These are phyloP conservation scores for Termitomyces sp. DNA, from an alignment of 768 basidiomycete species.

Conservation along the genomic window DNA sequence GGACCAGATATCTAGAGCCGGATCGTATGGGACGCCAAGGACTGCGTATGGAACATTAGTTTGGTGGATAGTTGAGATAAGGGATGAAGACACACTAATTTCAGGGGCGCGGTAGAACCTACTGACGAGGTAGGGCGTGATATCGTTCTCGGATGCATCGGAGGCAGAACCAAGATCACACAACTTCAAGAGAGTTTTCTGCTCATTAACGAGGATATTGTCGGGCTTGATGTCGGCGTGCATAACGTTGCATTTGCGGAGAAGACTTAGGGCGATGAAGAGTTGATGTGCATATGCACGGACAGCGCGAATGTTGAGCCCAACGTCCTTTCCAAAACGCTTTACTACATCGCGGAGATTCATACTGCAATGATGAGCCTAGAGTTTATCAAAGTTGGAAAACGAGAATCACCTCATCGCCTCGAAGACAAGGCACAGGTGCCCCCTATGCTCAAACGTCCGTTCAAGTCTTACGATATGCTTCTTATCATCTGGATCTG, in stretches of 20 bases:
- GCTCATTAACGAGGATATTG: constrained; percentile 95
- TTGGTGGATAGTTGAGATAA: constrained; percentile 9
- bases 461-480: too few relatives aligned
- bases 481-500: constrained; percentile 97
- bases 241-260: too few relatives aligned
- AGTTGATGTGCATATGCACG: too few relatives aligned
- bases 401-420: constrained; percentile 63
- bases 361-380: constrained; percentile 57
- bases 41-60: constrained; percentile 47
- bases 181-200: constrained; percentile 88
- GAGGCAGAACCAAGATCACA: constrained; percentile 98
- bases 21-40: constrained; percentile 93
- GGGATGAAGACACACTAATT: constrained; percentile 82
- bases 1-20: constrained; percentile 93
- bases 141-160: constrained; percentile 92
- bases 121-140: constrained; percentile 97
- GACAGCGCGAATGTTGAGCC: constrained; percentile 92
- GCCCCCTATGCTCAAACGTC: constrained; percentile 96
- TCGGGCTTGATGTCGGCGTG: constrained; percentile 99
- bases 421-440: constrained; percentile 95
- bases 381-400: neutral
- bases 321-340: constrained; percentile 98
- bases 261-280: too few relatives aligned
- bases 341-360: constrained; percentile 98
- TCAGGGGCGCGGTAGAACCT: constrained; percentile 98